Evolutionary conservation across 176 grass and related monocot species (phyloP), one percentile per base, ranked within the genome.

Genomic region (Chrysopogon serrulatus): DNA sequence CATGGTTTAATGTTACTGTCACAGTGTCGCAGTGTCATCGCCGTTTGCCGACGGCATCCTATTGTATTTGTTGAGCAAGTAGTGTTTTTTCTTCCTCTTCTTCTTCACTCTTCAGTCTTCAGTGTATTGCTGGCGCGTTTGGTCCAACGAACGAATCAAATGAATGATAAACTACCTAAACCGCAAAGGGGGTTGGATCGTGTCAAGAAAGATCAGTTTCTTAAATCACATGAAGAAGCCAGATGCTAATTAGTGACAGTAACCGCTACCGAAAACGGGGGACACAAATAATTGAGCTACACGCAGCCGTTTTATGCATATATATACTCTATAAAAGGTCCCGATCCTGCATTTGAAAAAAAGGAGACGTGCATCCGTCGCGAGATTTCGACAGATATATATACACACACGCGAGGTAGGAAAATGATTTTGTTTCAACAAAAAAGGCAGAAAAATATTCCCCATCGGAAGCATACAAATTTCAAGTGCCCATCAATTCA

Each of bases 61-160:
- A 26, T 26, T 60, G n/a, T 60, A 27, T 60, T 60, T 10, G 56
- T n/a, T 1, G n/a, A 59, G 37, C 8, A 54, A 24, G 19, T 19
- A 21, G 17, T 62, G 15, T 51, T 54, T 54, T 31, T 43, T 81
- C 18, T 19, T 53, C 31, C 6, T 26, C n/a, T n/a, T 41, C n/a
- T 27, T 13, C 42, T 43, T 60, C n/a, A n/a, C n/a, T n/a, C n/a
- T n/a, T n/a, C n/a, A n/a, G n/a, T n/a, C n/a, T 27, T 27, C 10
- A 57, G 54, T 11, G 23, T 56, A 24, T 10, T 57, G 56, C 10
- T 11, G 11, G 33, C 39, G 53, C 39, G 70, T 70, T 33, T 76
- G 63, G 49, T 89, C 77, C 51, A 81, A 76, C 62, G 41, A 73
- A 43, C 32, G 26, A 81, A 76, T 86, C n/a, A n/a, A n/a, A n/a